Evolutionary conservation across 2,329 filamentous ascomycete genomes (phyloP).

Genomic region (Colletotrichum siamense): DNA sequence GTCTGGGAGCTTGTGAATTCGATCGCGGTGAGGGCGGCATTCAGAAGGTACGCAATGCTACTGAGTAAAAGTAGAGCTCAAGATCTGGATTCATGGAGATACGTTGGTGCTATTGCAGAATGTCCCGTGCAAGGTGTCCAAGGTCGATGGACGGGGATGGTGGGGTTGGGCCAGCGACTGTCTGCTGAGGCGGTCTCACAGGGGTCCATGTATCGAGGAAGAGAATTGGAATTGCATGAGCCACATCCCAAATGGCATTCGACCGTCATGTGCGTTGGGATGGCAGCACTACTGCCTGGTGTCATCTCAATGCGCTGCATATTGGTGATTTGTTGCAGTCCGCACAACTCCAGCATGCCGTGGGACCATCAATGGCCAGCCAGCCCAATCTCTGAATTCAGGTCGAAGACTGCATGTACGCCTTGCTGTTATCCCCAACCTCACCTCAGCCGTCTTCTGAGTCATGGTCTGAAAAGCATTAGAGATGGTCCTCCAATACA

Average conservation of each 20-base stretch:
- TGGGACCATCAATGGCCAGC: background rate
- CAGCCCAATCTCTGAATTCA: background rate
- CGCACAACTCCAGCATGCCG: background rate
- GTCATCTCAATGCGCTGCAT: background rate
- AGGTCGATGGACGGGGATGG: background rate
- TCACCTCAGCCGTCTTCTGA: too few species aligned
- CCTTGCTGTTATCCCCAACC: too few species aligned
- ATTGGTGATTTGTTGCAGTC: background rate
- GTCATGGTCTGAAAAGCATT: too few species aligned
- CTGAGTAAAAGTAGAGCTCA: background rate
- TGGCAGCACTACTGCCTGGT: background rate
- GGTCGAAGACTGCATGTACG: too few species aligned
- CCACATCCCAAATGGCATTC: background rate
- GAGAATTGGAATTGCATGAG: background rate
- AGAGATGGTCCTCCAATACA: too few species aligned
- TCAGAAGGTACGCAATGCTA: background rate
- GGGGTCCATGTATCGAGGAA: background rate
- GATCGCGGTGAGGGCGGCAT: background rate
- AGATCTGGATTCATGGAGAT: background rate
- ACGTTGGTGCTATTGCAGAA: background rate
- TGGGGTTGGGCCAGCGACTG: background rate
- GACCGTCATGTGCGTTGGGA: background rate
- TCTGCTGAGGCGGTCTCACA: background rate
- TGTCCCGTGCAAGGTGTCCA: background rate
- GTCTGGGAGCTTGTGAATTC: background rate